Evolutionary conservation across 306 rosid species (phyloP), one percentile per base, ranked within the genome.

Genomic region (Malus sieversii): DNA sequence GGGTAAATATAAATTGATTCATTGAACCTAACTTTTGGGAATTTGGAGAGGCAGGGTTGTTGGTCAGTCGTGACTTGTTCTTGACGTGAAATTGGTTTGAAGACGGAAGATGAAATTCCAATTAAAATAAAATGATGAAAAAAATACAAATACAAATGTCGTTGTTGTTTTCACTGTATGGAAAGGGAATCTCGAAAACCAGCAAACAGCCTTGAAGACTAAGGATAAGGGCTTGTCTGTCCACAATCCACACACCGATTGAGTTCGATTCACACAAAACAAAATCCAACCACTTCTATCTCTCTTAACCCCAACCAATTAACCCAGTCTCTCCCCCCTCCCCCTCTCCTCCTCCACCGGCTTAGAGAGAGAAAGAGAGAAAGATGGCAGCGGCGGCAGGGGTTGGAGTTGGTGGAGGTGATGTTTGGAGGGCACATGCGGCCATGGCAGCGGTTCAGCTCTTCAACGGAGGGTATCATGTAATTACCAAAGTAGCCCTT

Each of bases 401-500:
- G 73, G 80, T 52, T 13, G 82, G 74, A 15, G 61, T 59, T 6
- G 70, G 78, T 1, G 87, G 77, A 3, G 87, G 77, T 67, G 93
- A 91, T 23, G 42, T 75, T 35, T 77, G 82, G 92, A 90, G 80
- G 81, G 94, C 98, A 23, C 97, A 94, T 73, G 66, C 84, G 66
- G 91, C 87, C 59, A 86, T 91, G 98, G 95, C 87, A 6, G 1
- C 92, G 52, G 90, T 92, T 11, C 98, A 94, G 82, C 74, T 91
- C 25, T 76, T 85, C 87, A 84, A 84, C 80, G 98, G 96, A 59
- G 97, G 97, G 6, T 94, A 91, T 78, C 98, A 94, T 78, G 98
- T 94, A 27, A 83, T 94, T 70, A 90, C 98, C 86, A 94, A 94
- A 81, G 87, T 94, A 1, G 97, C 98, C 70, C 97, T 94, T 76